A percentile compares a stretch with the other conserved stretches of the same genome.
phyloP scores from a whole-genome alignment of 176 grass and related monocot genomes.

The Raddia guianensis region DNA sequence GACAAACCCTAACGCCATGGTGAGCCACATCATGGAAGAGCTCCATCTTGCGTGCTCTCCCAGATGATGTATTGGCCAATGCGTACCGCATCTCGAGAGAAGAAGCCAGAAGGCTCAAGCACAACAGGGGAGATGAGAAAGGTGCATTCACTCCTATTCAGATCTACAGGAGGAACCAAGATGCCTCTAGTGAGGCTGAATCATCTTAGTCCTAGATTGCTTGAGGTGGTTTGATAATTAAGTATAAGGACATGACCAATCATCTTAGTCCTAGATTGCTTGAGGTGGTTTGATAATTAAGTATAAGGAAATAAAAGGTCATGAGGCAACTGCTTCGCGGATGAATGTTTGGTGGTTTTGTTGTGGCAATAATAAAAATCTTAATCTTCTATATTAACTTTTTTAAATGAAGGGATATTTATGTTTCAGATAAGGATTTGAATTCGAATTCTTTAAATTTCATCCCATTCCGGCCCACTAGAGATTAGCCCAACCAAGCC shows the following conservation, averaged over 20 bases:
- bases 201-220: not conserved
- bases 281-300: not conserved
- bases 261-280: not conserved
- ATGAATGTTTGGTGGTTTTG: not conserved
- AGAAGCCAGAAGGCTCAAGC: conserved; percentile 41
- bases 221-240: not conserved
- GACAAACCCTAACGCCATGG: conserved; percentile 44
- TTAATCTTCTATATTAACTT: no score
- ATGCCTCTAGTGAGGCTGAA: not conserved
- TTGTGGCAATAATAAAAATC: no score
- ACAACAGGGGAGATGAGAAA: conserved; percentile 27
- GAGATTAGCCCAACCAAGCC: no score
- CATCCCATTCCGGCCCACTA: no score
- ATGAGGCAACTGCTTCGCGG: not conserved
- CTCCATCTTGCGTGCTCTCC: conserved; percentile 14
- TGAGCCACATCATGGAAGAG: conserved; percentile 34
- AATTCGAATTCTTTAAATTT: no score
- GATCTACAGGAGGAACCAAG: not conserved
- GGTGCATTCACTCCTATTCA: conserved; percentile 23
- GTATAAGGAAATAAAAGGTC: not conserved
- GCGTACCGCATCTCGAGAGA: conserved; percentile 40
- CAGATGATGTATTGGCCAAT: conserved; percentile 24
- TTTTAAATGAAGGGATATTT: no score
- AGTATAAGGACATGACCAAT: not conserved
- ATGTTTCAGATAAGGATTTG: no score